Evolutionary conservation across 2,329 filamentous ascomycete genomes (phyloP), one percentile per base, ranked within the genome.

Genomic region (Phoma sp.): DNA sequence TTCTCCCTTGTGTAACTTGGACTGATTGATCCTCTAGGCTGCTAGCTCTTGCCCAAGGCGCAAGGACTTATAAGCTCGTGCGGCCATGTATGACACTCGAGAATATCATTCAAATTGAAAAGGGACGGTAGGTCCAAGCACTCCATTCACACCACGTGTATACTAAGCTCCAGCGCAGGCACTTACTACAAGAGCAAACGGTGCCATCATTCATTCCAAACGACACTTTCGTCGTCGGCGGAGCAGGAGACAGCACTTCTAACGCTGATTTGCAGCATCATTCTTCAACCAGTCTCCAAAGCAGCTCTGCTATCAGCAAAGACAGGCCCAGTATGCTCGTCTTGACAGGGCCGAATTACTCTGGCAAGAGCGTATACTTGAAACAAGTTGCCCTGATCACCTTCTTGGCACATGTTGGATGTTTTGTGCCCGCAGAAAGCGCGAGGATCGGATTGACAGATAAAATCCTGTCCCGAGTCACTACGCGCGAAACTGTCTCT

Each of bases 331-430:
- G 84, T 60, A 88, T 92, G 76, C 72, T 97, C 11, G 78, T 97
- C 5, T 75, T 99, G 65, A 98, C 95, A 0, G 95, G 95, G 0
- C 93, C 95, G 4, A 99, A 99, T 65, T 96, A 95, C 72, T 98
- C 95, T 0, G 95, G 95, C 0, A 99, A 99, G 74, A 98, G 92
- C 64, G 86, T 98, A 0, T 98, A 96, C 74, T 82, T 98, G 69
- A 99, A 96, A 74, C 93, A 99, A 72, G 85, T 91, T 26, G 95
- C 93, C 4, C 78, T 97, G 42, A 95, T 96, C 53, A 87, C 96
- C 12, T 97, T 95, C 69, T 83, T 99, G 74, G 91, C 95, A 0
- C 95, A 99, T 69, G 85, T 96, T 47, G 95, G 95, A 45, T 81
- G 92, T 71, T 98, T 91, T 70, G 91, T 99, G 1, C 93, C 95